Evolutionary conservation across 1,284 basidiomycete genomes (phyloP).

Genomic region (Hypsizygus ulmarius): DNA sequence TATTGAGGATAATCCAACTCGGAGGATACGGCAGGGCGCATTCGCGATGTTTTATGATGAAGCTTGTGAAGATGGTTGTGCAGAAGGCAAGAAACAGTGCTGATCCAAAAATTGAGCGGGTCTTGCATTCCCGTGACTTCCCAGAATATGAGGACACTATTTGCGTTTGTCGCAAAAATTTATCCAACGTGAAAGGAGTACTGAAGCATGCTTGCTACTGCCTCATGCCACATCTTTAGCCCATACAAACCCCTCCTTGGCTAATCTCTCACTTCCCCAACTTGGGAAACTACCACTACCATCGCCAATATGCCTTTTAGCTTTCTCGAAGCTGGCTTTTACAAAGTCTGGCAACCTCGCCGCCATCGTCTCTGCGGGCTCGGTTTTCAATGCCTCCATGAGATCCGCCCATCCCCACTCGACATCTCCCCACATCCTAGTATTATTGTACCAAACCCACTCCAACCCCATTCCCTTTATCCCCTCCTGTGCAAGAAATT

Average conservation of each 20-base stretch:
- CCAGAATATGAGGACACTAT: too few species aligned
- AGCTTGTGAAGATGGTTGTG: too few species aligned
- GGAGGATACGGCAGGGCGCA: too few species aligned
- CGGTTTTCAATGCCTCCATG: constrained; percentile 7
- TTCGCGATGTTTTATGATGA: too few species aligned
- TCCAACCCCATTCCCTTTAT: constrained; percentile 7
- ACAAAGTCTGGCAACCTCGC: constrained; percentile 10
- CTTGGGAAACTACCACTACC: constrained; percentile 1
- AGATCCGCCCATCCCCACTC: constrained; percentile 17
- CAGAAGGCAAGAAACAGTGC: too few species aligned
- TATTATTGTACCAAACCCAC: constrained; percentile 17
- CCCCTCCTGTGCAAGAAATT: constrained; percentile 7
- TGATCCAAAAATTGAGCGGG: too few species aligned
- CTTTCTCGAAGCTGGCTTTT: constrained; percentile 8
- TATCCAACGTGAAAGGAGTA: too few species aligned
- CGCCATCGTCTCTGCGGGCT: constrained; percentile 4
- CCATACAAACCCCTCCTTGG: constrained; percentile 10
- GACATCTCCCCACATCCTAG: constrained; percentile 8
- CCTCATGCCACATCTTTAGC: too few species aligned
- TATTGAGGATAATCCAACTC: too few species aligned
- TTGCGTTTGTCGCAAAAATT: too few species aligned
- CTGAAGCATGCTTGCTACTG: too few species aligned
- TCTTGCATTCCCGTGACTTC: too few species aligned
- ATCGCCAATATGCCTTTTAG: constrained; percentile 9
- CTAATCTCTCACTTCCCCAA: constrained; percentile 12